Evolutionary conservation across 495 filamentous ascomycete genomes (phyloP).

Genomic region (Tetracladium marchalianum): DNA sequence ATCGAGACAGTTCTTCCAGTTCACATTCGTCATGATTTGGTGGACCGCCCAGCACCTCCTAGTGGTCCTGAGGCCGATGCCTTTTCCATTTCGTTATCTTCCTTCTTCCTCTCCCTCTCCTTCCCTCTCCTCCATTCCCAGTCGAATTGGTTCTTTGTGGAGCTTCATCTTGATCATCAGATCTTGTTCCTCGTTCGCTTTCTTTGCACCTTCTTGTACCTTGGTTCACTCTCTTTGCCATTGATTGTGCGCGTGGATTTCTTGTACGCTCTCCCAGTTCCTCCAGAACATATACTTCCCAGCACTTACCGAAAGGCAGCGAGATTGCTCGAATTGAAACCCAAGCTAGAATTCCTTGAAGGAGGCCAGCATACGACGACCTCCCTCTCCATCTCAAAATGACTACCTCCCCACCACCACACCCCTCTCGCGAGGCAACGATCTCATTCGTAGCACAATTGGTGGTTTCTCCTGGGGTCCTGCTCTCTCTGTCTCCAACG

Average conservation of each 20-base stretch:
- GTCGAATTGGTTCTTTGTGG: background rate
- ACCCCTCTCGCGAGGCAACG: constrained; percentile 7
- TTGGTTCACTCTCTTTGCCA: too few relatives aligned
- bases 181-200: background rate
- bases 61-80: background rate
- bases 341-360: background rate
- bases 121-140: constrained; percentile 1
- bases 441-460: constrained; percentile 25
- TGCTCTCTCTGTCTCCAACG: constrained; percentile 27
- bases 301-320: too few relatives aligned
- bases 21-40: background rate
- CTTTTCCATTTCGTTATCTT: background rate
- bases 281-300: too few relatives aligned
- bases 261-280: background rate
- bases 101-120: background rate
- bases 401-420: constrained; percentile 12
- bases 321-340: background rate
- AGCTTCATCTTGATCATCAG: too few relatives aligned
- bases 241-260: constrained; percentile 4
- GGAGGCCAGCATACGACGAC: background rate
- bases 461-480: constrained; percentile 30
- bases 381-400: constrained; percentile 3
- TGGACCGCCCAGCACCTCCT: background rate
- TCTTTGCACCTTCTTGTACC: background rate
- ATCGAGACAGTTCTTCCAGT: background rate